These are phyloP conservation scores for Inga laurina DNA, from an alignment of 306 rosid species.

Conservation along the genomic window DNA sequence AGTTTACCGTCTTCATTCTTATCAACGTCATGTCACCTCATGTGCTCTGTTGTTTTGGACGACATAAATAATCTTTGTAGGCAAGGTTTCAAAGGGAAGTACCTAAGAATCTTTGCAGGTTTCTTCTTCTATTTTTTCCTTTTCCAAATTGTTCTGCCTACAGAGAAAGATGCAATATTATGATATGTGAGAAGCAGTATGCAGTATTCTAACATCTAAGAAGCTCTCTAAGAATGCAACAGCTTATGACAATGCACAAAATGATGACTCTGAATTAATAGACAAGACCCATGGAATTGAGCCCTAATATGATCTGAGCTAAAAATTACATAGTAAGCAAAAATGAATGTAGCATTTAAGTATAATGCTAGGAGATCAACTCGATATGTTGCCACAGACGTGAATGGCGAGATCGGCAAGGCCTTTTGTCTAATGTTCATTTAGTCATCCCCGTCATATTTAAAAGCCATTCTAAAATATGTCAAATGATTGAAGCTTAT, in stretches of 20 bases:
- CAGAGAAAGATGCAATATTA: neutral
- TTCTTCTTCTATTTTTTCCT: no score
- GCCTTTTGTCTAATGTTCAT: conserved; percentile 3
- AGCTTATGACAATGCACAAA: conserved; percentile 16
- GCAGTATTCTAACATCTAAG: conserved; percentile 10
- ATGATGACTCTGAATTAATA: conserved; percentile 11
- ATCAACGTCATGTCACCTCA: no score
- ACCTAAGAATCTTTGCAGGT: no score
- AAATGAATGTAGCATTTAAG: conserved; percentile 14
- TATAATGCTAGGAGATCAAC: conserved; percentile 26
- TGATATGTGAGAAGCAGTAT: conserved; percentile 8
- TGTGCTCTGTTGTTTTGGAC: no score
- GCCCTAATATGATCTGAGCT: conserved; percentile 27
- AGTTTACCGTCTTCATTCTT: no score
- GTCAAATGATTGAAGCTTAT: neutral
- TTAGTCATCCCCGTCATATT: conserved; percentile 8
- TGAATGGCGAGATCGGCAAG: conserved; percentile 35
- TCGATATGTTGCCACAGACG: conserved; percentile 25
- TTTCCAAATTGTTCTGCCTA: neutral
- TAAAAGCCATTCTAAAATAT: conserved; percentile 9
- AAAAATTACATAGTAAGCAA: conserved; percentile 26
- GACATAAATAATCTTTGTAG: no score
- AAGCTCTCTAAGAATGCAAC: conserved; percentile 25
- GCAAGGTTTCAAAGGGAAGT: no score
- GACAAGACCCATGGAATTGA: conserved; percentile 12